Evolutionary conservation across 768 basidiomycete genomes (phyloP).

Genomic region (Boletus insuetus): DNA sequence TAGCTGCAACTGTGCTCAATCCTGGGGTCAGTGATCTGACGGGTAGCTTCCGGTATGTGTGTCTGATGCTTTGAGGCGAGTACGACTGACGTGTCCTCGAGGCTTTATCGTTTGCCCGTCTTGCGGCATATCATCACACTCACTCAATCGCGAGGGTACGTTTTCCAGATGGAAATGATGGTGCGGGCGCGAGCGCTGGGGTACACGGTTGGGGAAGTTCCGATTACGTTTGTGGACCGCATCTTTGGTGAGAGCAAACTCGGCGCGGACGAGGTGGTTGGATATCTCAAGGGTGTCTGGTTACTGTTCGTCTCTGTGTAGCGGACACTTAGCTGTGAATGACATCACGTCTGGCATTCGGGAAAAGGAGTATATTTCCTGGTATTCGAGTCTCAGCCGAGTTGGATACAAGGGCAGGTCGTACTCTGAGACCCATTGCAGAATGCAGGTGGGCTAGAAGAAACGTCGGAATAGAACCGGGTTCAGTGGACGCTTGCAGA

Average conservation of each 20-base stretch:
- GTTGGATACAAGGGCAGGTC: too few relatives aligned
- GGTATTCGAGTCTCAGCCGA: too few relatives aligned
- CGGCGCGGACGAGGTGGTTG: constrained; percentile 83
- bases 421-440: too few relatives aligned
- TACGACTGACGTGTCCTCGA: constrained; percentile 23
- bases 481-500: too few relatives aligned
- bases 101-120: constrained; percentile 74
- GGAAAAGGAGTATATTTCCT: too few relatives aligned
- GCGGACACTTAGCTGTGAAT: too few relatives aligned
- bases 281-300: constrained; percentile 85
- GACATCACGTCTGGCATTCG: too few relatives aligned
- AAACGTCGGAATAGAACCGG: too few relatives aligned
- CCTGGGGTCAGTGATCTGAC: constrained; percentile 91
- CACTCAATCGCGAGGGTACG: constrained; percentile 86
- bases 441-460: too few relatives aligned
- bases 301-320: constrained; percentile 61
- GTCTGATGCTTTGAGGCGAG: neutral
- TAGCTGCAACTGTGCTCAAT: constrained; percentile 80
- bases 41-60: constrained; percentile 77
- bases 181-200: constrained; percentile 82
- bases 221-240: constrained; percentile 92
- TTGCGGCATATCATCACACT: constrained; percentile 80
- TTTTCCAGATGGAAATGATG: constrained; percentile 99
- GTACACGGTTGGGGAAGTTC: constrained; percentile 86
- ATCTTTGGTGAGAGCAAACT: constrained; percentile 94